A percentile compares a stretch with the other conserved stretches of the same genome.
Evolutionary conservation across 2,329 filamentous ascomycete genomes (phyloP).

Genomic region (Diaporthe capsici): DNA sequence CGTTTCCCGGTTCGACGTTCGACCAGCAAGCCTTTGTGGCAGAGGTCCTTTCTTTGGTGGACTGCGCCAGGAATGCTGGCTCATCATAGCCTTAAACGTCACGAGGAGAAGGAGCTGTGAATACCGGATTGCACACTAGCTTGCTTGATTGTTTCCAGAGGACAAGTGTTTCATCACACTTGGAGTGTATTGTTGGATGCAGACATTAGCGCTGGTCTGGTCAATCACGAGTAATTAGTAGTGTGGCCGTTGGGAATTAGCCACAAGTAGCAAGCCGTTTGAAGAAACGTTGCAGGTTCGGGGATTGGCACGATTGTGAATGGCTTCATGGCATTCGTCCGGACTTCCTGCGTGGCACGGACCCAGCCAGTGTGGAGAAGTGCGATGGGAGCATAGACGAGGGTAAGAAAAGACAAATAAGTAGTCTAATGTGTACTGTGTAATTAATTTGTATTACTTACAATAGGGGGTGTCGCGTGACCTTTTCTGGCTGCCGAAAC

Average conservation of each 20-base stretch:
- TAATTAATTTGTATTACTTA: constrained; percentile 4
- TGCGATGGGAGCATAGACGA: neutral
- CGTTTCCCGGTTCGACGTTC: neutral
- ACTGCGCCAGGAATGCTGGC: neutral
- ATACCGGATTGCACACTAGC: neutral
- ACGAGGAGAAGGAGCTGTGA: neutral
- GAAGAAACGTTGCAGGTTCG: constrained; percentile 19
- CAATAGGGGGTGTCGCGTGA: constrained; percentile 13
- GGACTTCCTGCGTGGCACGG: neutral
- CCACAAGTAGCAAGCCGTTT: constrained; percentile 16
- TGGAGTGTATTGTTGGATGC: neutral
- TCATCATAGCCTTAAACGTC: neutral
- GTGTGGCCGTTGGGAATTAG: neutral
- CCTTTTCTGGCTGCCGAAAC: neutral
- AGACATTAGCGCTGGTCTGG: neutral
- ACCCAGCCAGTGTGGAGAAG: constrained; percentile 1
- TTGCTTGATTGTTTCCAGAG: neutral
- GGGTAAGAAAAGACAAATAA: neutral
- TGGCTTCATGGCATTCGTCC: constrained; percentile 18
- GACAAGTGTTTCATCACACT: constrained; percentile 17
- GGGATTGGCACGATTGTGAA: neutral
- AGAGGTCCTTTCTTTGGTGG: neutral
- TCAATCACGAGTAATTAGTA: neutral
- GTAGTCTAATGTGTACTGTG: neutral
- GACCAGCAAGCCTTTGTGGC: neutral